Percentiles rank a stretch among this genome's conserved stretches.
Conservation (phyloP, 306 rosid species). For the Ormosia emarginata region DNA sequence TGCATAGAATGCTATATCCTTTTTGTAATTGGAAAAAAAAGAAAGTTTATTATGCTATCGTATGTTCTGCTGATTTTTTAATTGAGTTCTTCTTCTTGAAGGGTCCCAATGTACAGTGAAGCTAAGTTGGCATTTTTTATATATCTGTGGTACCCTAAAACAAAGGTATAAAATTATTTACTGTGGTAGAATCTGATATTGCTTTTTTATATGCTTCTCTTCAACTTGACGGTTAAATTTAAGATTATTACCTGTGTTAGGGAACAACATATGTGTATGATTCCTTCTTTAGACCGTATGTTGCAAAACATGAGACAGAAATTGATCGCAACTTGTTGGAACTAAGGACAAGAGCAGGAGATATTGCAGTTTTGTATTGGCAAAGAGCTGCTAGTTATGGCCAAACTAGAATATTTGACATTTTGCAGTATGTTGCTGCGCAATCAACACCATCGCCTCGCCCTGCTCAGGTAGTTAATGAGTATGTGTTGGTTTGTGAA, state of each 20-base stretch:
- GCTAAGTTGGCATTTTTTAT: slow-evolving; percentile 84
- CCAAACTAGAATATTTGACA: slow-evolving; percentile 73
- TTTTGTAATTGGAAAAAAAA: not conserved
- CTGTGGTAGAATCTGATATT: slow-evolving; percentile 21
- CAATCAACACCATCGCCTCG: slow-evolving; percentile 69
- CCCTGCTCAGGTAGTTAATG: slow-evolving; percentile 60
- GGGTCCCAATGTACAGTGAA: slow-evolving; percentile 98
- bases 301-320: slow-evolving; percentile 73
- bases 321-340: slow-evolving; percentile 82
- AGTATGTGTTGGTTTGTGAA: not conserved
- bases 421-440: slow-evolving; percentile 76
- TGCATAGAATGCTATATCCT: not conserved
- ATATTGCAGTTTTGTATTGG: slow-evolving; percentile 58
- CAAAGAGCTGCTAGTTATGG: slow-evolving; percentile 77
- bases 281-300: slow-evolving; percentile 84
- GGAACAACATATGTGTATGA: slow-evolving; percentile 82
- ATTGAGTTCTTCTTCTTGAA: slow-evolving; percentile 29
- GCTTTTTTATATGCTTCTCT: not conserved
- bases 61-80: not conserved
- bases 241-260: slow-evolving; percentile 35
- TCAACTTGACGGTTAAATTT: not conserved
- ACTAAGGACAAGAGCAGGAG: slow-evolving; percentile 74
- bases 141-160: slow-evolving; percentile 90
- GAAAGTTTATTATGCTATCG: not conserved
- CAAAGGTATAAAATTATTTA: slow-evolving; percentile 51